A percentile compares a stretch with the other conserved stretches of the same genome.
Evolutionary conservation across 148 eudicot genomes (phyloP).

Genomic region (Simmondsia chinensis): DNA sequence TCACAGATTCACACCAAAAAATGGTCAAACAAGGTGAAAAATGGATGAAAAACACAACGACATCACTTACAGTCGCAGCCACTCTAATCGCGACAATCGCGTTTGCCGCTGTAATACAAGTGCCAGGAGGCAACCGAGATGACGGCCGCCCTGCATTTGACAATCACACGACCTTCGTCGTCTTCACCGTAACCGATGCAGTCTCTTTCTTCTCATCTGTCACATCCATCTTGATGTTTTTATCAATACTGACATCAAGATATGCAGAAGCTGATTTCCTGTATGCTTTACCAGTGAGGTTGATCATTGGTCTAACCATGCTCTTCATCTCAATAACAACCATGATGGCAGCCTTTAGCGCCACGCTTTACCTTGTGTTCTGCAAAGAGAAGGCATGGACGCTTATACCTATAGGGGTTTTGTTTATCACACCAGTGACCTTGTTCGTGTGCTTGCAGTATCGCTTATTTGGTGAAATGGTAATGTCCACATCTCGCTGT

Average conservation of each 20-base stretch:
- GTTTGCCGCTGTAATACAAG: slow-evolving; percentile 10
- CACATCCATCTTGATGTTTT: slow-evolving; percentile 14
- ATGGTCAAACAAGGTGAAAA: slow-evolving; percentile 14
- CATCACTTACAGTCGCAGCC: slow-evolving; percentile 14
- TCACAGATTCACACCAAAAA: slow-evolving; percentile 8
- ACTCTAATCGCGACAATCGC: slow-evolving; percentile 16
- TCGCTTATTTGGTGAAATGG: slow-evolving; percentile 6
- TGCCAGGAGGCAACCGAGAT: slow-evolving; percentile 13
- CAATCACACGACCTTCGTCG: background rate
- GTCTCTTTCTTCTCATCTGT: slow-evolving; percentile 12
- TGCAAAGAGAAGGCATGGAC: slow-evolving; percentile 8
- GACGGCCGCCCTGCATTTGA: background rate
- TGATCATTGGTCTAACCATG: slow-evolving; percentile 5
- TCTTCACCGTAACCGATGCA: slow-evolving; percentile 10
- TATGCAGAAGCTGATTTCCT: slow-evolving; percentile 17
- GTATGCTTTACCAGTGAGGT: slow-evolving; percentile 5
- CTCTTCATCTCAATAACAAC: slow-evolving; percentile 11
- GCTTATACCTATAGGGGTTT: background rate
- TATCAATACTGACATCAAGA: slow-evolving; percentile 13
- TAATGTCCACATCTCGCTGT: background rate
- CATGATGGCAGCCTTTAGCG: slow-evolving; percentile 10
- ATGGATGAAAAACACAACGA: slow-evolving; percentile 21
- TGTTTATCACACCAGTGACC: slow-evolving; percentile 3
- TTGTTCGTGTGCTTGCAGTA: slow-evolving; percentile 6
- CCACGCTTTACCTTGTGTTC: slow-evolving; percentile 12